Evolutionary conservation across 2,329 filamentous ascomycete genomes (phyloP).

Genomic region (Trichoderma breve): DNA sequence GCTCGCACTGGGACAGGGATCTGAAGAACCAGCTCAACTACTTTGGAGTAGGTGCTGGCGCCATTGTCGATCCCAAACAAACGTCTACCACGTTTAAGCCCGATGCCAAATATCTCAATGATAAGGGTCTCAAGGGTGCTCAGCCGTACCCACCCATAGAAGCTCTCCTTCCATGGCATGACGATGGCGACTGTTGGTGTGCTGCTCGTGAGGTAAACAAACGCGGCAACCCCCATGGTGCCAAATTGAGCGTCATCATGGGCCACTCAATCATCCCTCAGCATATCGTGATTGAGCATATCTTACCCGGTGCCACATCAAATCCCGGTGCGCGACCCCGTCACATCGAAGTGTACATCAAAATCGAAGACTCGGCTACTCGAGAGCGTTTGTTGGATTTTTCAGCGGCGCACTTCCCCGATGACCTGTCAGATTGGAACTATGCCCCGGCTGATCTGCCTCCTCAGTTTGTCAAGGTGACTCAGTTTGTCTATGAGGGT

Average conservation of each 20-base stretch:
- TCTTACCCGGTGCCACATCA: conserved; percentile 59
- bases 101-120: conserved; percentile 23
- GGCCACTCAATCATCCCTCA: conserved; percentile 60
- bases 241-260: conserved; percentile 64
- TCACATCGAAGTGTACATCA: conserved; percentile 68
- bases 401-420: conserved; percentile 42
- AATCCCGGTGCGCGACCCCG: conserved; percentile 62
- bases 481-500: conserved; percentile 53
- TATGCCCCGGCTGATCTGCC: conserved; percentile 29
- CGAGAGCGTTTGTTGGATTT: conserved; percentile 44
- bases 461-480: conserved; percentile 55
- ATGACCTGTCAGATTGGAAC: conserved; percentile 31
- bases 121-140: conserved; percentile 25
- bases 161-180: conserved; percentile 68
- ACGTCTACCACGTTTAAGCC: conserved; percentile 59
- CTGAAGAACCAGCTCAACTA: conserved; percentile 67
- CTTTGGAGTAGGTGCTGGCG: conserved; percentile 65
- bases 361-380: conserved; percentile 47
- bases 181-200: conserved; percentile 88
- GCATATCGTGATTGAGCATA: conserved; percentile 71
- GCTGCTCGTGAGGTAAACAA: conserved; percentile 47
- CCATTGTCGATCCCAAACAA: conserved; percentile 56
- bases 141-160: conserved; percentile 40
- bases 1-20: conserved; percentile 41
- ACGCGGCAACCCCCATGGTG: conserved; percentile 49